Evolutionary conservation across 2,329 filamentous ascomycete genomes (phyloP), one percentile per base, ranked within the genome.

Genomic region (Colletotrichum kahawae): DNA sequence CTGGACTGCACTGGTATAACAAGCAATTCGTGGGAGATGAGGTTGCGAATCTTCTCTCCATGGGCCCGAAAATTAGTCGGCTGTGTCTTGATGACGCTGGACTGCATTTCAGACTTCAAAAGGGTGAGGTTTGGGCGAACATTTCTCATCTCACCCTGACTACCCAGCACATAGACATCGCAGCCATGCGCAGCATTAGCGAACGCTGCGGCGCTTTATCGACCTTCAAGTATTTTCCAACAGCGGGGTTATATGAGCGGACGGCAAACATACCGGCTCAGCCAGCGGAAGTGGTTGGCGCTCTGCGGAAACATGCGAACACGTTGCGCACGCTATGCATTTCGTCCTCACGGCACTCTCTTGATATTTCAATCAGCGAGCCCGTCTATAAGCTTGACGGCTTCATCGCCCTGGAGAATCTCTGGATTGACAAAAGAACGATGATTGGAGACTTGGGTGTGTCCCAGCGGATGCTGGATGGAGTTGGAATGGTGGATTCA

Each of bases 361-460:
- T 16, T 12, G 8, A 9, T 5, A 9, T 10, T n/a, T 12, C 38
- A 4, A 2, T 43, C 18, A n/a, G 9, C 9, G 4, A 4, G 38
- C 38, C 38, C 3, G 38, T 48, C 1, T 48, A 9, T 4, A 48
- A n/a, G 38, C 5, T 48, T 3, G 18, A 12, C n/a, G 1, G 38
- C 18, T 48, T 48, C 9, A 9, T 48, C 38, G 18, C 18, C 18
- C 5, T 48, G 5, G 38, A 48, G 38, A 48, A 48, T 48, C 18
- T 48, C 18, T n/a, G 38, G 18, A 48, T 48, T 7, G 38, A 48
- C n/a, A n/a, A n/a, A 0, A 48, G 38, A 18, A 48, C 18, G 9
- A n/a, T 48, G 1, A n/a, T 1, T 6, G 38, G 38, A 1, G 38
- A 48, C 38, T 48, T 6, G 38, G 0, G 0, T n/a, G 38, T 1